Evolutionary conservation across 768 basidiomycete species (phyloP).

Genomic region (Mycena galopus): DNA sequence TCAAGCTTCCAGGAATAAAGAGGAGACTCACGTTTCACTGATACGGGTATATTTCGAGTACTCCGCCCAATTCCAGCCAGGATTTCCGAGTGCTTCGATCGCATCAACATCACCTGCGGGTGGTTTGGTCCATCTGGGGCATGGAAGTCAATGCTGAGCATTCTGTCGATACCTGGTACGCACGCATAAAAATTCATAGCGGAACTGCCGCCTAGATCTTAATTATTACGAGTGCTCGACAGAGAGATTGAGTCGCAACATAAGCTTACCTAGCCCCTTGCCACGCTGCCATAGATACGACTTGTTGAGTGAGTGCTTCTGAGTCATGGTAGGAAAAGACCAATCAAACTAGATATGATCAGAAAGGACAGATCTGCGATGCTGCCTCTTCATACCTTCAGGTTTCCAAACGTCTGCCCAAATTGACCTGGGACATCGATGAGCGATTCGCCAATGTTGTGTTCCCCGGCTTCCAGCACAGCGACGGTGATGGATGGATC

Average conservation of each 20-base stretch:
- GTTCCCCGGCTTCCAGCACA: slow-evolving; percentile 54
- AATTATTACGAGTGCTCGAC: not conserved
- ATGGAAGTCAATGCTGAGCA: slow-evolving; percentile 33
- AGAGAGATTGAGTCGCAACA: not conserved
- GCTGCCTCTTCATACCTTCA: slow-evolving; percentile 36
- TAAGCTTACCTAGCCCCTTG: slow-evolving; percentile 45
- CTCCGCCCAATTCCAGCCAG: slow-evolving; percentile 66
- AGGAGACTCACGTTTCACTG: slow-evolving; percentile 48
- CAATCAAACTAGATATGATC: slow-evolving; percentile 49
- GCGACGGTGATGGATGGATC: slow-evolving; percentile 52
- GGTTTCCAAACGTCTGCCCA: slow-evolving; percentile 44
- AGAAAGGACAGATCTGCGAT: not conserved
- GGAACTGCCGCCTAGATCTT: slow-evolving; percentile 55
- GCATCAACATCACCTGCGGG: slow-evolving; percentile 47
- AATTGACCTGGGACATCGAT: slow-evolving; percentile 52
- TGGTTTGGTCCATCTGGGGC: slow-evolving; percentile 44
- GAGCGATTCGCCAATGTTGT: slow-evolving; percentile 49
- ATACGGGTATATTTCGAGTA: slow-evolving; percentile 53
- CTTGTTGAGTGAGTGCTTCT: slow-evolving; percentile 42
- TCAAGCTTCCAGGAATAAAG: not conserved
- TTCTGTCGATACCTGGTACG: slow-evolving; percentile 36
- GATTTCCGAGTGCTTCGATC: slow-evolving; percentile 63
- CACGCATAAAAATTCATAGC: slow-evolving; percentile 55
- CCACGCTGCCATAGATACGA: slow-evolving; percentile 46
- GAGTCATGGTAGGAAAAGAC: slow-evolving; percentile 47